Base-by-base conservation (phyloP, 495 filamentous ascomycete genomes). In the Penicillium simplicissimum region DNA sequence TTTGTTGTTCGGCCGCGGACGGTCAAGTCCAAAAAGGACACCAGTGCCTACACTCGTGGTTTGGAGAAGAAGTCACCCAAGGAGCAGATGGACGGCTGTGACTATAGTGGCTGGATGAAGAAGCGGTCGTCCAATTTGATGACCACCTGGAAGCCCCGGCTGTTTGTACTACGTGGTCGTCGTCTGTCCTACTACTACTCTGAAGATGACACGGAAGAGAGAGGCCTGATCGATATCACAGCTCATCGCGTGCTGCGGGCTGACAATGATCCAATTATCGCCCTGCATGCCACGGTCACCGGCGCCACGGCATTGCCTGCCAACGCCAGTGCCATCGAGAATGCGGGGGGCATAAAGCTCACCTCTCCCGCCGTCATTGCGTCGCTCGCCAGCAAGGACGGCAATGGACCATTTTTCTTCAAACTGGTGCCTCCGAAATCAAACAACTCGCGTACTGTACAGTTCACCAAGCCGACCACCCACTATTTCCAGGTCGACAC, bases 31-130 rank as follows among this genome's bases (percentile, higher is more conserved):
- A 98, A 98, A 78, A 94, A 98, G 68, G 87, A 92, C 58, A 98
- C 95, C 2, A 96, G 92, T 68, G 95, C 96, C 6, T 98, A 97
- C 76, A 90, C 85, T 14, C 89, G 90, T 14, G 96, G 96, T 3
- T 78, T 98, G 19, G 86, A 90, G 67, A 90, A 91, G 75, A 90
- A 93, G 64, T 78, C 84, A 0, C 96, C 96, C 0, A 81, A 86
- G 52, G 91, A 96, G 70, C 92, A 95, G 61, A 93, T 97, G 75
- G 77, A 84, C 55, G 88, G 86, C 57, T 94, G 92, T 49, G 95
- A 99, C 67, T 99, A 93, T 68, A 92, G 87, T 64, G 96, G 96
- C 25, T 99, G 96, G 96, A 99, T 99, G 96, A 98, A 96, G 81
- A 99, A 99, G 83, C 88, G 93, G 68, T 96, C 91, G 51, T 92